Conservation (phyloP, 768 basidiomycete genomes). For the Leccinellum luteum region DNA sequence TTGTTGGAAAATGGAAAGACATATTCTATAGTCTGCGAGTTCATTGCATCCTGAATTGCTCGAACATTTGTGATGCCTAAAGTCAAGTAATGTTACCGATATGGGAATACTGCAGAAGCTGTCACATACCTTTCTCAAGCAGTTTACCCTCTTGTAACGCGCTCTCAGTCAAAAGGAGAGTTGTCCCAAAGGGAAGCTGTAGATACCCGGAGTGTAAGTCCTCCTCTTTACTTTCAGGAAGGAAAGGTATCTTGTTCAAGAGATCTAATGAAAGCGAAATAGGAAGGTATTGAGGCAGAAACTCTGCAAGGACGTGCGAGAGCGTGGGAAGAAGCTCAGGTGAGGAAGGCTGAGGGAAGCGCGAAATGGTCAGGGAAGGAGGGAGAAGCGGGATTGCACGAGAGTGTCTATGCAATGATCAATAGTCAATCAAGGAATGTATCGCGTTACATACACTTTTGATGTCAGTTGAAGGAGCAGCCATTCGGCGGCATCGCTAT, state of each 20-base stretch:
- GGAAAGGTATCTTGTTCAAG: conserved; percentile 57
- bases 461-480: conserved; percentile 58
- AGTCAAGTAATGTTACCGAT: not conserved
- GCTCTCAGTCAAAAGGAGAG: conserved; percentile 62
- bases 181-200: conserved; percentile 63
- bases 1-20: conserved; percentile 67
- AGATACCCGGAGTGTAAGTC: conserved; percentile 74
- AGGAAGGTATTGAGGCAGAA: conserved; percentile 55
- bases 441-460: conserved; percentile 51
- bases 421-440: not conserved
- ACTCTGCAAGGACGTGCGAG: conserved; percentile 48
- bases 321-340: conserved; percentile 43
- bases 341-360: conserved; percentile 49
- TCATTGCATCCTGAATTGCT: conserved; percentile 62
- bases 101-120: not conserved
- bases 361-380: conserved; percentile 59
- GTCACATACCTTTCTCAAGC: conserved; percentile 41
- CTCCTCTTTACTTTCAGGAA: conserved; percentile 65
- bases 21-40: conserved; percentile 66
- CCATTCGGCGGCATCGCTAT: conserved; percentile 72
- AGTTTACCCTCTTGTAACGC: conserved; percentile 68
- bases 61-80: conserved; percentile 63
- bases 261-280: conserved; percentile 61
- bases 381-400: conserved; percentile 66
- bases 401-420: conserved; percentile 50